Evolutionary conservation across 306 rosid genomes (phyloP), one percentile per base, ranked within the genome.

Genomic region (Heteromeles arbutifolia): DNA sequence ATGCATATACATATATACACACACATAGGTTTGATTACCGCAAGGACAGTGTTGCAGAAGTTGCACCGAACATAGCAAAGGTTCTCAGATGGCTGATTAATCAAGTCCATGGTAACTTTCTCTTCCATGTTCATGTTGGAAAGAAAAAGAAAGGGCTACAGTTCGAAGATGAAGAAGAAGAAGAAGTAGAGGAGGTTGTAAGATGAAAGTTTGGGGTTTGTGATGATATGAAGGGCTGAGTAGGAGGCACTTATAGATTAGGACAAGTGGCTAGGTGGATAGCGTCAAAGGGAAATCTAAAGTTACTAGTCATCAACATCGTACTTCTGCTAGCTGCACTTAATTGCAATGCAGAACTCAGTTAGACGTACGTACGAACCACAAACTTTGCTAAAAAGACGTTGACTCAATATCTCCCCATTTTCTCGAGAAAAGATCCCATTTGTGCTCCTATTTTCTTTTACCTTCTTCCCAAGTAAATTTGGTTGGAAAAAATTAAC

Each of bases 11-110:
- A 57, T 9, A 52, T 0, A 6, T 3, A 57, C 26, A 57, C 26
- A 53, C 25, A n/a, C 14, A 71, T 4, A 48, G 7, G 73, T n/a
- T 39, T 21, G 62, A 72, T 52, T 79, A 90, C 99, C 87, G 97
- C 97, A 29, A 95, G 99, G 78, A 95, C 92, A 50, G 98, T 90
- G 96, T 82, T 89, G 84, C 99, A 95, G 84, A 92, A 95, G 89
- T 90, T 92, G 92, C 99, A 95, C 71, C 96, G 93, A 59, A 92
- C 98, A 63, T 95, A 95, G 86, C 99, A 95, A 79, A 92, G 91
- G 50, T 95, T 97, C 64, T 92, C 98, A 75, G 97, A 82, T 1
- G 96, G 86, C 26, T 90, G 93, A 83, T 64, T 64, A 17, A 71
- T 83, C 34, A 86, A 74, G 77, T 90, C 99, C 97, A 85, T 88